Base-by-base conservation (phyloP, 495 filamentous ascomycete genomes). In the Hypoxylon subgilvum region DNA sequence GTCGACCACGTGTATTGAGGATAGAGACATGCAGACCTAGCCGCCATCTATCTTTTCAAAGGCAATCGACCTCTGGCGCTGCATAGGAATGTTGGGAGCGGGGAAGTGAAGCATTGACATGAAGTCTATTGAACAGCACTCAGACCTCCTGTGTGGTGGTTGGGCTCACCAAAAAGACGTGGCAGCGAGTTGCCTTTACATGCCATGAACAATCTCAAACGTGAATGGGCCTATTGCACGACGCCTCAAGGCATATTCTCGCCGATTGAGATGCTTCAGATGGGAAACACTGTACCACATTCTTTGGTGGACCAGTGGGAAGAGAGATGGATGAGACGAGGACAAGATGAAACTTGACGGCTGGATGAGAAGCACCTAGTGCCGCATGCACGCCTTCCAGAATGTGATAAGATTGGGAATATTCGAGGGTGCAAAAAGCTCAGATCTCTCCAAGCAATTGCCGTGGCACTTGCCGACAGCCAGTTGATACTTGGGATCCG, bases 141-240 rank as follows among this genome's bases (percentile, higher is more conserved):
- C 49, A 57, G 43, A 63, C 54, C 53, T 58, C 43, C 38, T 44
- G 21, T 49, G 43, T 44, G 18, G 25, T 17, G n/a, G 38, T 48
- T 18, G 42, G 53, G 41, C 53, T 54, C 22, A 12, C 38, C 27
- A 36, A 50, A 27, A 23, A 31, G 46, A 54, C 34, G 53, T 54
- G 53, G 53, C 61, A 40, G 22, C 13, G 18, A 25, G 4, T 25
- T 49, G 43, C 38, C 4, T 53, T 25, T 48, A 45, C 43, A 49
- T 52, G 39, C 61, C 49, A 18, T 49, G 49, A 49, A 50, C 48
- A 49, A 28, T 42, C 30, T 18, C 46, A 30, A 39, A 48, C 17
- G 10, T 43, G 47, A 13, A 44, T 44, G 28, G 42, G 21, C 30
- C 22, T 9, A 30, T 43, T 57, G 31, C 52, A 52, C 48, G 34